A percentile compares a stretch with the other conserved stretches of the same genome.
Evolutionary conservation across 805 yeast genomes (phyloP).

Genomic region (Saccharomycopsis babjevae): DNA sequence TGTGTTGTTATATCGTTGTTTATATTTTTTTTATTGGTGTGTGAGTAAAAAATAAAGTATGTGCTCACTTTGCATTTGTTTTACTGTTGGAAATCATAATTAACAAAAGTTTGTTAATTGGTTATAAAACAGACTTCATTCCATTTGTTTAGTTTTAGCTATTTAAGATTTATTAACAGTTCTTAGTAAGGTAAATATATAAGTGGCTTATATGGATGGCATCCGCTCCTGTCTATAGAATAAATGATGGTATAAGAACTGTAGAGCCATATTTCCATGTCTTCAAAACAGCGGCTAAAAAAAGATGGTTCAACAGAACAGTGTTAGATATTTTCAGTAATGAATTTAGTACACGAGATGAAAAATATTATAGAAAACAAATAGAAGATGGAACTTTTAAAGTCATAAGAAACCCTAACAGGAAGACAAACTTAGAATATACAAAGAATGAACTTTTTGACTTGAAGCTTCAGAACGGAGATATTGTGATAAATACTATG

Average conservation of each 20-base stretch:
- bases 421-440: not conserved
- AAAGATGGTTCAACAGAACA: slow-evolving; percentile 28
- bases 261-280: slow-evolving; percentile 28
- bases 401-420: not conserved
- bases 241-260: slow-evolving; percentile 23
- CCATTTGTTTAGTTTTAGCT: not conserved
- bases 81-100: too few relatives aligned
- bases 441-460: not conserved
- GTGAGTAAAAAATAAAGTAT: not conserved
- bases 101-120: not conserved
- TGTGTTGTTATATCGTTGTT: not conserved
- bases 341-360: slow-evolving; percentile 23
- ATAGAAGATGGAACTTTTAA: not conserved
- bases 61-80: too few relatives aligned
- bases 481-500: slow-evolving; percentile 1
- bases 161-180: not conserved
- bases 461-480: slow-evolving; percentile 3
- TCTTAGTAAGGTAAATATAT: too few relatives aligned
- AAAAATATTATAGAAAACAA: not conserved
- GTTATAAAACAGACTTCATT: not conserved
- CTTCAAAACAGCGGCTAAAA: slow-evolving; percentile 26
- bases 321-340: slow-evolving; percentile 26
- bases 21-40: not conserved
- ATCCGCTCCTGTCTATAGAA: slow-evolving; percentile 2
- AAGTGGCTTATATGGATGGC: not conserved